These are phyloP conservation scores for Entomophthora muscae DNA, from an alignment of 371 early-diverging fungal species.

Conservation along the genomic window DNA sequence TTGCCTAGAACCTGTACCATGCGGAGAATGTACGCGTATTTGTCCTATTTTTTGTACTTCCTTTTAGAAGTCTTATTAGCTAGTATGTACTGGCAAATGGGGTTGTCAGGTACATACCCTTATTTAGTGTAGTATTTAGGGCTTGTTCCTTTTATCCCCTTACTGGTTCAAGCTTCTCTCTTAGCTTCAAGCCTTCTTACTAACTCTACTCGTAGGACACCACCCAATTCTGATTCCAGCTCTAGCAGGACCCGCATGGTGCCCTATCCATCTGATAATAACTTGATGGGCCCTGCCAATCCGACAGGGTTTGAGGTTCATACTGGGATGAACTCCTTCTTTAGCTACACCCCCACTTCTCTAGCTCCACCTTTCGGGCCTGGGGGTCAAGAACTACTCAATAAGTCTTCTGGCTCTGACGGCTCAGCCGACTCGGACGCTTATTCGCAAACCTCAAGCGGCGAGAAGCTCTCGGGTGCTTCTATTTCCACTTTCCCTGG, in stretches of 20 bases:
- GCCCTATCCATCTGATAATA: neutral
- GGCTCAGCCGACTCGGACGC: neutral
- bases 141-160: neutral
- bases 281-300: neutral
- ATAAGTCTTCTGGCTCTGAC: slow-evolving; percentile 6
- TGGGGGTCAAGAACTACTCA: slow-evolving; percentile 3
- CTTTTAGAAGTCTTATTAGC: neutral
- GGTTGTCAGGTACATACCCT: neutral
- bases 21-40: neutral
- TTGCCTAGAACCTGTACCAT: neutral
- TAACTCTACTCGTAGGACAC: neutral
- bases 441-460: neutral
- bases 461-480: neutral
- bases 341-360: neutral
- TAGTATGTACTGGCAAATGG: neutral
- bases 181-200: neutral
- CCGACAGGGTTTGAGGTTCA: neutral
- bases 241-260: neutral
- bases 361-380: slow-evolving; percentile 6
- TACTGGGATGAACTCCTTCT: neutral
- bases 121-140: neutral
- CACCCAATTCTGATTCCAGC: neutral
- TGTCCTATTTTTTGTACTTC: neutral
- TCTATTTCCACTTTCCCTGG: slow-evolving; percentile 12
- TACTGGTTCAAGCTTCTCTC: too few species aligned